Conservation (phyloP, 768 basidiomycete genomes). For the Russula emetica region DNA sequence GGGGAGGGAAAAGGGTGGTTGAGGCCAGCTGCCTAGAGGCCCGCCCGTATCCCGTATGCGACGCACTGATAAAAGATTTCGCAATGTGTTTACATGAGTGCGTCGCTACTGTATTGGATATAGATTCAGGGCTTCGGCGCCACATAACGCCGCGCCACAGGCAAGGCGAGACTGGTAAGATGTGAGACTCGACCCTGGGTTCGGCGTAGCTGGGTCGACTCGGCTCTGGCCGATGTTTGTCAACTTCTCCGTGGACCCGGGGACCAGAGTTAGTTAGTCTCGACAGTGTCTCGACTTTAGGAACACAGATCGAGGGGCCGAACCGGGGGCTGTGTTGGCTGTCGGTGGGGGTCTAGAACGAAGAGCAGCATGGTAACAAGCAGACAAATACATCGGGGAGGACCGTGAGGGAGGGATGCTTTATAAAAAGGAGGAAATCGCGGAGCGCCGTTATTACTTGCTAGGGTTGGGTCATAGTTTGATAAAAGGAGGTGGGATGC, state of each 20-base stretch:
- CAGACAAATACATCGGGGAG: not conserved
- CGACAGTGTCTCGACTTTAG: not conserved
- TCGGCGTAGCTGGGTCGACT: not conserved
- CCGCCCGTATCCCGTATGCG: not conserved
- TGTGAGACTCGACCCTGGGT: not conserved
- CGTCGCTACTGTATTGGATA: not conserved
- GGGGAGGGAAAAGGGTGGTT: not conserved
- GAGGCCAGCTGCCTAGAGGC: not conserved
- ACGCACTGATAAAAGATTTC: not conserved
- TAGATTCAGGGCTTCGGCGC: not conserved
- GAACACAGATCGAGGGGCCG: not conserved
- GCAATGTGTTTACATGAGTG: not conserved
- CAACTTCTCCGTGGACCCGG: slow-evolving; percentile 1
- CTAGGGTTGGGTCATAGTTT: not conserved
- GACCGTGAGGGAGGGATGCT: not conserved
- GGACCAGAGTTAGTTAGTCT: not conserved
- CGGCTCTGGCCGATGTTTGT: slow-evolving; percentile 6
- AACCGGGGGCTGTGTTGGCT: not conserved
- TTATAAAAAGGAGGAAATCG: not conserved
- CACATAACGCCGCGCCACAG: not conserved
- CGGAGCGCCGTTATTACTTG: not conserved
- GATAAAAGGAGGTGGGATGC: not conserved
- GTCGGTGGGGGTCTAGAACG: not conserved
- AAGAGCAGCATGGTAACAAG: not conserved
- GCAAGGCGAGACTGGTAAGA: not conserved